Evolutionary conservation across 2,329 filamentous ascomycete species (phyloP), one percentile per base, ranked within the genome.

Genomic region (Hansfordia pulvinata): DNA sequence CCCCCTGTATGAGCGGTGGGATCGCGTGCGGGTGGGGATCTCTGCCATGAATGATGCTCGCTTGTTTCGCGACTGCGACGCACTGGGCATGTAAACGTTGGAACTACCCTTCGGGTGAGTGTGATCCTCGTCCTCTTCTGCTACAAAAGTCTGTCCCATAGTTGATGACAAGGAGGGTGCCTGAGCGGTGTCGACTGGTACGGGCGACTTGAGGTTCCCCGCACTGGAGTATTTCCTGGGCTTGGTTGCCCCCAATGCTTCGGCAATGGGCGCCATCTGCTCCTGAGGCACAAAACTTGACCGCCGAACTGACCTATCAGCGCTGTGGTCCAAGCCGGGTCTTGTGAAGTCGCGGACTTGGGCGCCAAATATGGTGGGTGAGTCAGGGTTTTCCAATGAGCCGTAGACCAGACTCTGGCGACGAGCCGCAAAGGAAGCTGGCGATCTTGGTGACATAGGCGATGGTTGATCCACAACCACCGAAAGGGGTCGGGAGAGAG

Each of bases 401-500:
- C n/a, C n/a, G n/a, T n/a, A 5, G 8, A 10, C 17, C 27, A 19
- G 10, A 28, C 17, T 14, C 10, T n/a, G 17, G 10, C 19, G 10
- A 23, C 12, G 15, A 11, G 14, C n/a, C 14, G 20, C 8, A 25
- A n/a, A 10, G 33, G 27, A 31, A 16, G 24, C 28, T 8, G 42
- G 35, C 5, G 43, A 40, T 5, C 40, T 36, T 9, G 44, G 37
- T 17, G 40, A 33, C 26, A 32, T 38, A 2, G 62, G 61, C 0
- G 65, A 66, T 0, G 64, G 63, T 23, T 66, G 58, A 31, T 72
- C 67, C 27, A 60, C 46, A 3, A 71, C 64, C 24, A 66, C 58
- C 2, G 67, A 72, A 8, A 71, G 45, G 2, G 65, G 63, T 5
- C 64, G 55, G 2, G 64, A 57, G 31, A 61, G 54, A 15, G 55